phyloP scores from a whole-genome alignment of 306 rosid genomes.

The Betula pendula region DNA sequence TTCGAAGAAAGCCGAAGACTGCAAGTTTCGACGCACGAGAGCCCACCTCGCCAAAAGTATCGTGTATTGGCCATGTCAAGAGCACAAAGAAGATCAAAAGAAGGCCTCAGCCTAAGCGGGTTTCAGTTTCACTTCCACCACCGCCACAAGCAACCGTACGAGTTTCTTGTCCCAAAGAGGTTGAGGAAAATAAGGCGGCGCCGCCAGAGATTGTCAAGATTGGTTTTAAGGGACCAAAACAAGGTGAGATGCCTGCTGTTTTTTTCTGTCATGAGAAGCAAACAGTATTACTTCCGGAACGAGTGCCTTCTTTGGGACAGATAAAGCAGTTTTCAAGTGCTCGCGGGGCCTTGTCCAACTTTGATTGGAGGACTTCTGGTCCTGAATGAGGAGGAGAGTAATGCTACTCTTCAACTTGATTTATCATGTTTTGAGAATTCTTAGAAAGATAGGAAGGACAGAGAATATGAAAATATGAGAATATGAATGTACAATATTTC shows the following conservation, averaged over 20 bases:
- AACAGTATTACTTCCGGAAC: background rate
- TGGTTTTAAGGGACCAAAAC: conserved; percentile 7
- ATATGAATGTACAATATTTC: no score
- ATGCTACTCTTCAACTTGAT: no score
- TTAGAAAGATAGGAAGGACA: background rate
- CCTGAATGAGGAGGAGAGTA: no score
- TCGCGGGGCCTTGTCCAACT: conserved; percentile 9
- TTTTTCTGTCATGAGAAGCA: background rate
- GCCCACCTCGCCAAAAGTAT: conserved; percentile 59
- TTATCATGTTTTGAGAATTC: no score
- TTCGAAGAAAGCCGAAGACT: conserved; percentile 38
- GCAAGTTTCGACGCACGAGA: conserved; percentile 43
- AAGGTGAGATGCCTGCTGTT: conserved; percentile 1
- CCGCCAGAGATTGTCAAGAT: conserved; percentile 32
- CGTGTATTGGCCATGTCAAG: conserved; percentile 64
- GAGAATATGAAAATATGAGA: background rate
- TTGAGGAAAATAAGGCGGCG: conserved; percentile 18
- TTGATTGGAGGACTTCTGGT: conserved; percentile 14
- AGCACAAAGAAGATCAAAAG: conserved; percentile 29
- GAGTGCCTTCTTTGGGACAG: conserved; percentile 24
- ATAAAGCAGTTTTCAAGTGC: conserved; percentile 18
- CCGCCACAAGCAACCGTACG: background rate
- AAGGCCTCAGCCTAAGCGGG: conserved; percentile 16
- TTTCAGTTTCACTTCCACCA: background rate
- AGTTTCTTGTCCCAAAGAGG: conserved; percentile 21